phyloP scores from a whole-genome alignment of 192 early-diverging fungal species.

The Coemansia guatemalensis region DNA sequence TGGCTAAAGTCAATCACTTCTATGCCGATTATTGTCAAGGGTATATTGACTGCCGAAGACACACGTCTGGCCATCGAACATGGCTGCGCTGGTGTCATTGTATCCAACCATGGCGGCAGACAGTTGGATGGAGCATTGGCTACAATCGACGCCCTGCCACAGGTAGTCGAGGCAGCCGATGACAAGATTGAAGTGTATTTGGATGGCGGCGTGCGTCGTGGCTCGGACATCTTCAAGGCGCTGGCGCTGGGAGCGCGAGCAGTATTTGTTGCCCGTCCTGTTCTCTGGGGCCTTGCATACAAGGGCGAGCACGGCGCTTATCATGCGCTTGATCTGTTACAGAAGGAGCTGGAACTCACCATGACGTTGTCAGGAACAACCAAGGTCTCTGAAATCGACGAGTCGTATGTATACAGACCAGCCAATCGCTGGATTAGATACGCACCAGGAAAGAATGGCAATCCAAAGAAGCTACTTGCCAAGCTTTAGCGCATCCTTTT shows the following conservation, averaged over 20 bases:
- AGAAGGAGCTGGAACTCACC: slow-evolving; percentile 82
- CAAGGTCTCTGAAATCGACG: slow-evolving; percentile 65
- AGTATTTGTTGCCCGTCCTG: slow-evolving; percentile 59
- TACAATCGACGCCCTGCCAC: slow-evolving; percentile 85
- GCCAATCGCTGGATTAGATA: slow-evolving; percentile 46
- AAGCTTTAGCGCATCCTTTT: slow-evolving; percentile 27
- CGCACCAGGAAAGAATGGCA: slow-evolving; percentile 4
- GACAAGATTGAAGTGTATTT: slow-evolving; percentile 82
- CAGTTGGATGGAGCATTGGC: slow-evolving; percentile 84
- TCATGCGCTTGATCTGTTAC: slow-evolving; percentile 69
- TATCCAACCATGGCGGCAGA: slow-evolving; percentile 97
- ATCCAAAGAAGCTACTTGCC: slow-evolving; percentile 20
- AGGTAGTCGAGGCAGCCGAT: slow-evolving; percentile 76
- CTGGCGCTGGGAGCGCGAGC: slow-evolving; percentile 92
- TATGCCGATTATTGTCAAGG: slow-evolving; percentile 91
- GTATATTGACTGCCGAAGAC: slow-evolving; percentile 88
- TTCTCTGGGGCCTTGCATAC: slow-evolving; percentile 80
- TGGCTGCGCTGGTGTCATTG: slow-evolving; percentile 81
- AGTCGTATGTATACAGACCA: slow-evolving; percentile 48
- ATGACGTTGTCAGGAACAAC: slow-evolving; percentile 77
- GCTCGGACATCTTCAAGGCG: slow-evolving; percentile 94
- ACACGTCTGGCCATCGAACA: slow-evolving; percentile 76
- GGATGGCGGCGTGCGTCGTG: slow-evolving; percentile 92
- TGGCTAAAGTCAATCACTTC: slow-evolving; percentile 85
- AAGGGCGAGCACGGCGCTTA: slow-evolving; percentile 88